Evolutionary conservation across 495 filamentous ascomycete species (phyloP).

Genomic region (Xylaria flabelliformis): DNA sequence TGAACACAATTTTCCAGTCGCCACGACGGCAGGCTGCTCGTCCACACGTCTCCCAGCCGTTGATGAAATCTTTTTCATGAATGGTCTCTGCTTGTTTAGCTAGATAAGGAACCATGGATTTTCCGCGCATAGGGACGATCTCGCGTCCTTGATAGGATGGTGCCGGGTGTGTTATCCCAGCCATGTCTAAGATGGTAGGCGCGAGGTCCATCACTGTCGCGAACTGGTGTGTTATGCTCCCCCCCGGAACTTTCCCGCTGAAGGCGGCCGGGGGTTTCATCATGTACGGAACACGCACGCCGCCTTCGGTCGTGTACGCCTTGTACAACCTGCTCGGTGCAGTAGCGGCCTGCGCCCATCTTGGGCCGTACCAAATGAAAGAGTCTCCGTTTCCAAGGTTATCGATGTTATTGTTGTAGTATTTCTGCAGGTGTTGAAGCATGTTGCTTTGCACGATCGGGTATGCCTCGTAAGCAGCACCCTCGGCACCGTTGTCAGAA

Average conservation of each 20-base stretch:
- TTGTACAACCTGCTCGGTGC: slow-evolving; percentile 68
- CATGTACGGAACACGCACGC: slow-evolving; percentile 65
- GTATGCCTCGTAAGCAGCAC: slow-evolving; percentile 67
- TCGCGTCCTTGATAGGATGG: slow-evolving; percentile 62
- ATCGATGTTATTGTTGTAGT: slow-evolving; percentile 66
- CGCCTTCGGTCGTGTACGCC: slow-evolving; percentile 68
- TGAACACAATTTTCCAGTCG: slow-evolving; percentile 50
- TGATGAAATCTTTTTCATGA: slow-evolving; percentile 48
- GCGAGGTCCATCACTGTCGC: slow-evolving; percentile 70
- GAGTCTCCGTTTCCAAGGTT: slow-evolving; percentile 67
- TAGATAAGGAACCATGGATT: slow-evolving; percentile 42
- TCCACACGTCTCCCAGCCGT: slow-evolving; percentile 50
- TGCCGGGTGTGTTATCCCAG: slow-evolving; percentile 63
- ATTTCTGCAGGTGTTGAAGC: slow-evolving; percentile 63
- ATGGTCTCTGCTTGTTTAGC: slow-evolving; percentile 41
- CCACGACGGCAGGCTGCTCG: slow-evolving; percentile 48
- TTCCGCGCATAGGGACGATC: slow-evolving; percentile 66
- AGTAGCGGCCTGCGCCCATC: slow-evolving; percentile 71
- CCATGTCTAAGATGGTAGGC: slow-evolving; percentile 68
- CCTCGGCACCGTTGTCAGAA: slow-evolving; percentile 70
- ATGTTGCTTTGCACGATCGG: slow-evolving; percentile 58
- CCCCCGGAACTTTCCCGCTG: slow-evolving; percentile 37
- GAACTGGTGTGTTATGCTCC: slow-evolving; percentile 63
- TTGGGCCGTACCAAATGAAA: slow-evolving; percentile 72
- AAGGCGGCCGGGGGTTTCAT: slow-evolving; percentile 52